Conservation (phyloP, 2,329 filamentous ascomycete genomes). For the Pyricularia grisea region DNA sequence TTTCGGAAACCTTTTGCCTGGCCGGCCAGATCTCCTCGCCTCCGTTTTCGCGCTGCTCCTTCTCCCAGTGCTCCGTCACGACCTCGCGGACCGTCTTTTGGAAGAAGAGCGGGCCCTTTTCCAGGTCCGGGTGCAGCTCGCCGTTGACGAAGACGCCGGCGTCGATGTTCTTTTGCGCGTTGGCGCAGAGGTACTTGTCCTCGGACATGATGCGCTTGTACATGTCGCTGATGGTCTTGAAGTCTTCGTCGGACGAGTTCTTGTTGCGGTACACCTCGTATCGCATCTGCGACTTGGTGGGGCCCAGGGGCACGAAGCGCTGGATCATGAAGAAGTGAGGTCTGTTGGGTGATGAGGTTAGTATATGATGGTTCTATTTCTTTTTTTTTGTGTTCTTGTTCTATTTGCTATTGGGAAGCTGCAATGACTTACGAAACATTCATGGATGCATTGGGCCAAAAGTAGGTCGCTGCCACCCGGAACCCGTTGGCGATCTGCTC, state of each 20-base stretch:
- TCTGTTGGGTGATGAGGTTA: slow-evolving; percentile 17
- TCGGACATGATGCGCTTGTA: slow-evolving; percentile 57
- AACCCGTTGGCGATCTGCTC: slow-evolving; percentile 39
- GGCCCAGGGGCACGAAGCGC: slow-evolving; percentile 46
- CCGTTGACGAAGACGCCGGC: slow-evolving; percentile 53
- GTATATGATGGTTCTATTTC: not conserved
- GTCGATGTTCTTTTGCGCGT: slow-evolving; percentile 51
- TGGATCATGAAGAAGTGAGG: slow-evolving; percentile 58
- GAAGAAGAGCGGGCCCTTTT: slow-evolving; percentile 47
- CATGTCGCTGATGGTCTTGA: slow-evolving; percentile 45
- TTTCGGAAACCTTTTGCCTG: slow-evolving; percentile 2
- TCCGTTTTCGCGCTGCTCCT: slow-evolving; percentile 11
- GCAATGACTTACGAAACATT: slow-evolving; percentile 30
- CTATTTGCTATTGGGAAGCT: too few relatives aligned
- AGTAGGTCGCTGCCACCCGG: slow-evolving; percentile 35
- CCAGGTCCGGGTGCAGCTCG: slow-evolving; percentile 50
- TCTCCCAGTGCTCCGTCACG: slow-evolving; percentile 17
- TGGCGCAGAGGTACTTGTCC: slow-evolving; percentile 53
- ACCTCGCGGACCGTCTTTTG: slow-evolving; percentile 16
- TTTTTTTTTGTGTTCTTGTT: not conserved
- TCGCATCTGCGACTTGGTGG: slow-evolving; percentile 42
- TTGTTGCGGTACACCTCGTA: slow-evolving; percentile 58
- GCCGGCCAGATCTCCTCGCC: slow-evolving; percentile 15
- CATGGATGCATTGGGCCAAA: slow-evolving; percentile 40
- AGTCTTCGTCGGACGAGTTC: slow-evolving; percentile 47